Base-by-base conservation (phyloP, 768 basidiomycete species). In the Rhodotorula taiwanensis region DNA sequence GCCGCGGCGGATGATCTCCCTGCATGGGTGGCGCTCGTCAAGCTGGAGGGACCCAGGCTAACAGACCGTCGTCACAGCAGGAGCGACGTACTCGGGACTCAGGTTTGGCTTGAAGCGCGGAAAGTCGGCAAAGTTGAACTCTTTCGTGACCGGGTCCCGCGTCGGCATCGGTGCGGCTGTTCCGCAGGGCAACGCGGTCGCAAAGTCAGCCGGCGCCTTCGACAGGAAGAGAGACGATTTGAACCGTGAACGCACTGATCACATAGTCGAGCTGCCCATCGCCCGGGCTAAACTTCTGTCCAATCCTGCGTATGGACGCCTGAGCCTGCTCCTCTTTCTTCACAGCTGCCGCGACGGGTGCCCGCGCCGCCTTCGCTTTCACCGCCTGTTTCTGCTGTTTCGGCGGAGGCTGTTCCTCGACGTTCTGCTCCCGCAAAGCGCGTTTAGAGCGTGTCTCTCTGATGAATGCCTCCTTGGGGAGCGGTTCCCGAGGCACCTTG, bases 241-340 rank as follows among this genome's bases (percentile, higher is more conserved):
- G 14, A 1, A 27, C 58, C 18, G n/a, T 5, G 14, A 1, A 27
- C 58, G 41, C 28, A 64, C 63, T 60, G 14, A 65, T 34, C 0
- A 18, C 31, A 25, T 65, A 65, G n/a, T 60, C 64, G 13, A 28
- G 2, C 43, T 65, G 64, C 7, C 64, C 64, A 11, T 60, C 58
- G 6, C 58, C 58, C 15, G 54, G 64, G 3, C 34, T 52, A 43
- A 45, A 41, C 36, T 43, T 48, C 34, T 60, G 44, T 1, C 64
- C 64, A 15, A 65, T 33, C 18, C 44, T 39, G 25, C 49, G n/a
- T 30, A 18, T 3, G n/a, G 23, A 3, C 27, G 41, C 41, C 30
- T 9, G 14, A 20, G 20, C 55, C n/a, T 10, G 15, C 23, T 42
- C 54, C 31, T 1, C 5, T 14, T 20, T 33, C 3, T 10, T 4